A percentile compares a stretch with the other conserved stretches of the same genome.
These are phyloP conservation scores for Ganoderma sp. DNA, from an alignment of 1,284 basidiomycete genomes.

Conservation along the genomic window DNA sequence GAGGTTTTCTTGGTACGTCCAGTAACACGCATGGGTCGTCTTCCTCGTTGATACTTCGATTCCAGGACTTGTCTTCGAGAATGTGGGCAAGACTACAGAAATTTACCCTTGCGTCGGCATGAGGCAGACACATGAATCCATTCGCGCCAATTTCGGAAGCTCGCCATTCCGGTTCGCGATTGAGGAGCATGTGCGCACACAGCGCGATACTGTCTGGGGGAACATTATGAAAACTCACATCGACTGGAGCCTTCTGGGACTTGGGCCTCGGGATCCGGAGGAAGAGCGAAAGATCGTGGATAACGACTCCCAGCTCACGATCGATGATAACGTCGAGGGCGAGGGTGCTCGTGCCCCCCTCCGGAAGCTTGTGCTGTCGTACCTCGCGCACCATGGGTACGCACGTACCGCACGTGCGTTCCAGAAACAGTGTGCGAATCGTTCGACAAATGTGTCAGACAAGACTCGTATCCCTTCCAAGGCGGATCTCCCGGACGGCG, in stretches of 20 bases:
- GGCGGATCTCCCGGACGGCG: conserved; percentile 45
- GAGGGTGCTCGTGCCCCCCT: conserved; percentile 49
- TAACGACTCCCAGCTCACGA: conserved; percentile 28
- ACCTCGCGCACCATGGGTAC: conserved; percentile 83
- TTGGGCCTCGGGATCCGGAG: conserved; percentile 33
- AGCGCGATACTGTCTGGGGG: conserved; percentile 65
- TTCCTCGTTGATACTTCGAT: conserved; percentile 9
- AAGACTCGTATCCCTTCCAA: conserved; percentile 12
- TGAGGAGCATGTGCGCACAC: conserved; percentile 75
- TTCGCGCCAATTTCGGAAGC: conserved; percentile 87
- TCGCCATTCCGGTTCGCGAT: conserved; percentile 89
- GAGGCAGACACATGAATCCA: conserved; percentile 72
- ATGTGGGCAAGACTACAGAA: conserved; percentile 65
- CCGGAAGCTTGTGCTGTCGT: conserved; percentile 76
- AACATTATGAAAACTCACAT: conserved; percentile 61
- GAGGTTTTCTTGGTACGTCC: conserved; percentile 69
- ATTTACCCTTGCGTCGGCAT: conserved; percentile 89
- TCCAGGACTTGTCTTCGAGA: conserved; percentile 72
- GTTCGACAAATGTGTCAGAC: conserved; percentile 23
- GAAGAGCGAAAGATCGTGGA: conserved; percentile 27
- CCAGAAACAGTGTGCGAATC: conserved; percentile 44
- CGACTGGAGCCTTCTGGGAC: conserved; percentile 39
- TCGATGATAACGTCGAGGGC: conserved; percentile 35
- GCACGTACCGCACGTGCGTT: conserved; percentile 71
- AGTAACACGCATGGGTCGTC: conserved; percentile 11